These are phyloP conservation scores for Trametes cingulata DNA, from an alignment of 768 basidiomycete species.

Conservation along the genomic window DNA sequence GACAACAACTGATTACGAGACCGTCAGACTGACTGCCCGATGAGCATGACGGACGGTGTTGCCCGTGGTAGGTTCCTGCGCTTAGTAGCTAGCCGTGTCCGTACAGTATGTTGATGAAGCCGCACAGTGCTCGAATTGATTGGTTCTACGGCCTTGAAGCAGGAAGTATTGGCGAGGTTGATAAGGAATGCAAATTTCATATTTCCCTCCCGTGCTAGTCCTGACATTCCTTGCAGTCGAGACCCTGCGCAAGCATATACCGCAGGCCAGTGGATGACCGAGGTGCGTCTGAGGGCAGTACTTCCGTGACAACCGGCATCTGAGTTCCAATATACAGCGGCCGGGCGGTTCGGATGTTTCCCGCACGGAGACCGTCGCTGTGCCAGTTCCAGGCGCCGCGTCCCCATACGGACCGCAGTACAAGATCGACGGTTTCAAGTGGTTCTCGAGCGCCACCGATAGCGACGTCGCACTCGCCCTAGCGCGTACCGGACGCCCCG, in stretches of 20 bases:
- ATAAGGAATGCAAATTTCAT: constrained; percentile 47
- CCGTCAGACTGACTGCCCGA: constrained; percentile 65
- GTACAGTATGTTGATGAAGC: neutral
- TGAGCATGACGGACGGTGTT: constrained; percentile 79
- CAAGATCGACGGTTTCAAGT: constrained; percentile 70
- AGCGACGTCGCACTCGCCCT: constrained; percentile 70
- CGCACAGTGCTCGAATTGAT: constrained; percentile 59
- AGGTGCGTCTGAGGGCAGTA: constrained; percentile 40
- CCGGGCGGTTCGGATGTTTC: constrained; percentile 78
- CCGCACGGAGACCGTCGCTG: constrained; percentile 66
- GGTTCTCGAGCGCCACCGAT: constrained; percentile 85
- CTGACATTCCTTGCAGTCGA: constrained; percentile 42
- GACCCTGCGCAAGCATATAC: constrained; percentile 64
- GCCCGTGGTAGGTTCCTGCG: constrained; percentile 48
- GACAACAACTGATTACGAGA: neutral
- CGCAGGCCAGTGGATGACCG: constrained; percentile 86
- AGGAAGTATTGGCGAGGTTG: constrained; percentile 57
- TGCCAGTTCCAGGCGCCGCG: constrained; percentile 33
- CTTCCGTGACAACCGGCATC: neutral
- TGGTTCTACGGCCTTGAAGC: constrained; percentile 61
- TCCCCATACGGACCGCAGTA: constrained; percentile 52
- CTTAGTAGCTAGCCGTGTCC: too few species aligned
- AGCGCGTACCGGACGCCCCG: constrained; percentile 62
- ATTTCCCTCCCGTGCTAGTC: neutral
- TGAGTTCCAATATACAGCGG: constrained; percentile 40